Conservation (phyloP, 2,329 filamentous ascomycete species). For the Botrytis galanthina region DNA sequence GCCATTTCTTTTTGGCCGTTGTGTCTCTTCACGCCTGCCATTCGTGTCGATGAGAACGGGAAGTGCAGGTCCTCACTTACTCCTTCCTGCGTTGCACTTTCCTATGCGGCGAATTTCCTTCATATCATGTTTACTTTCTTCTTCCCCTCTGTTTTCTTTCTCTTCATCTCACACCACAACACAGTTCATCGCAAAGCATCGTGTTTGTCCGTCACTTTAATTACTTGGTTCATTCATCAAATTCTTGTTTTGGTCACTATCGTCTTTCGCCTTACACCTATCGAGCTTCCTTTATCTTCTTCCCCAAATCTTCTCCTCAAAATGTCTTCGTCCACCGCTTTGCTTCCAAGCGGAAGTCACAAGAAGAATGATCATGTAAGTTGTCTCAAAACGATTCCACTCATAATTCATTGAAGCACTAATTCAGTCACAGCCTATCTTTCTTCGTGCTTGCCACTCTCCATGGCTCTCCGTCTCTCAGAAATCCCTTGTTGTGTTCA, state of each 20-base stretch:
- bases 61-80: not conserved
- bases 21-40: not conserved
- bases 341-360: constrained; percentile 34
- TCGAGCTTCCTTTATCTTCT: not conserved
- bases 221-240: constrained; percentile 12
- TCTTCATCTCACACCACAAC: constrained; percentile 9
- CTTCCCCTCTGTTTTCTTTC: constrained; percentile 15
- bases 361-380: constrained; percentile 35
- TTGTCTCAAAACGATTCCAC: not conserved
- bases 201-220: not conserved
- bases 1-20: too few species aligned
- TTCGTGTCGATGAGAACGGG: not conserved
- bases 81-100: not conserved
- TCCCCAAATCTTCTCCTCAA: constrained; percentile 1
- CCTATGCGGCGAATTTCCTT: not conserved
- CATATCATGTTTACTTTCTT: constrained; percentile 1
- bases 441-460: constrained; percentile 39
- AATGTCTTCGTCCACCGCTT: constrained; percentile 39
- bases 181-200: constrained; percentile 1
- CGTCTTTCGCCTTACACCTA: constrained; percentile 16
- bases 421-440: constrained; percentile 33
- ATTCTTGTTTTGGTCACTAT: constrained; percentile 15
- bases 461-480: constrained; percentile 38
- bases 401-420: not conserved
- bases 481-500: constrained; percentile 32